Evolutionary conservation across 2,329 filamentous ascomycete genomes (phyloP).

Genomic region (Paracorniculantispora psalliotae): DNA sequence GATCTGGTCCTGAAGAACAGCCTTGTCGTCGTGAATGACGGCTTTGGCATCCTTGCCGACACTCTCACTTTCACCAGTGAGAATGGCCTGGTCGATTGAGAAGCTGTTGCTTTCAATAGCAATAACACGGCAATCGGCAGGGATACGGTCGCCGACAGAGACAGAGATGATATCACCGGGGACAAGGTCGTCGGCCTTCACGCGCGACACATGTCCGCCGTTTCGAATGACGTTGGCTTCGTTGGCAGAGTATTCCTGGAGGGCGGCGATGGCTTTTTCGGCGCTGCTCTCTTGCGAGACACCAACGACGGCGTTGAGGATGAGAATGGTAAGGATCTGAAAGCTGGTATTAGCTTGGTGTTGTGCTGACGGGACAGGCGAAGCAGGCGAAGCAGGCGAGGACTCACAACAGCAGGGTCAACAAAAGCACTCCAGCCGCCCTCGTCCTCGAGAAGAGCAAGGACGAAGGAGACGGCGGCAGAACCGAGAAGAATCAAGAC

Average conservation of each 20-base stretch:
- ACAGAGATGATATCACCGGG: conserved; percentile 89
- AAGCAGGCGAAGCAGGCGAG: no score
- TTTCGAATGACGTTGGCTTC: conserved; percentile 90
- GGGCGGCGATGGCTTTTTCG: conserved; percentile 94
- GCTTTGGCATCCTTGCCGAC: conserved; percentile 74
- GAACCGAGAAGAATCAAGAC: conserved; percentile 92
- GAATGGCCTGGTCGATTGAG: conserved; percentile 89
- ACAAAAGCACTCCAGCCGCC: conserved; percentile 97
- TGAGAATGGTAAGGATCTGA: conserved; percentile 91
- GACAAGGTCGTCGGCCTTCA: conserved; percentile 96
- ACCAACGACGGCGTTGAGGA: conserved; percentile 94
- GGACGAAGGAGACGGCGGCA: conserved; percentile 85
- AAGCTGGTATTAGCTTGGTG: conserved; percentile 10
- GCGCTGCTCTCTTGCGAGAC: conserved; percentile 98
- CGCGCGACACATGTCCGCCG: conserved; percentile 65
- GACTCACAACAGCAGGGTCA: conserved; percentile 84
- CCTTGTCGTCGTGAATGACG: conserved; percentile 68
- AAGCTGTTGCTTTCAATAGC: conserved; percentile 97
- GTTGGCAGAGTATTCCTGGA: conserved; percentile 98
- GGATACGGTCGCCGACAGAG: conserved; percentile 85
- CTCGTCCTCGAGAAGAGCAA: conserved; percentile 88
- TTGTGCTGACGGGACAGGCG: background rate
- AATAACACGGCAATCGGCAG: conserved; percentile 87
- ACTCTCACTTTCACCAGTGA: conserved; percentile 97
- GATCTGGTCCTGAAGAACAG: conserved; percentile 93